Percentiles rank a stretch among this genome's conserved stretches.
These are phyloP conservation scores for Amylocystis lapponica DNA, from an alignment of 768 basidiomycete species.

Conservation along the genomic window DNA sequence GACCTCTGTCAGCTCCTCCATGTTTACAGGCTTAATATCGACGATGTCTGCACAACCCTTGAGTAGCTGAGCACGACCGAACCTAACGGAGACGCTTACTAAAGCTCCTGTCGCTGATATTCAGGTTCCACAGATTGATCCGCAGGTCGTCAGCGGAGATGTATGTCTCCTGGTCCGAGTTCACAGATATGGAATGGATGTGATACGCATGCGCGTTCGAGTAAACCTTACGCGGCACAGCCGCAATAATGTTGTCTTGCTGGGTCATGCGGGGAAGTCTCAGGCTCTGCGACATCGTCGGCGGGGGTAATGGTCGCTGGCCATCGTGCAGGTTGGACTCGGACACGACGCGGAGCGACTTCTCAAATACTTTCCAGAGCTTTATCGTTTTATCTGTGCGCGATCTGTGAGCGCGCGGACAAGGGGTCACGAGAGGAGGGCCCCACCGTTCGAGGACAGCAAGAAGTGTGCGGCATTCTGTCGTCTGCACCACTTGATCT, in stretches of 20 bases:
- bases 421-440: constrained; percentile 1
- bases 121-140: constrained; percentile 97
- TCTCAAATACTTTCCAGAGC: constrained; percentile 99
- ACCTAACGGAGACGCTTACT: constrained; percentile 52
- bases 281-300: constrained; percentile 52
- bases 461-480: constrained; percentile 98
- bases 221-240: constrained; percentile 97
- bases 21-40: constrained; percentile 99
- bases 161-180: constrained; percentile 99
- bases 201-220: constrained; percentile 99
- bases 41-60: constrained; percentile 72
- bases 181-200: constrained; percentile 99
- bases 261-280: constrained; percentile 86
- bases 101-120: constrained; percentile 98
- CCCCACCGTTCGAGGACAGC: constrained; percentile 90
- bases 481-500: constrained; percentile 99
- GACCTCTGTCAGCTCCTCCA: constrained; percentile 99
- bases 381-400: constrained; percentile 96
- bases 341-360: constrained; percentile 89
- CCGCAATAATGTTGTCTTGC: constrained; percentile 98
- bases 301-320: constrained; percentile 62
- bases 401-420: background rate
- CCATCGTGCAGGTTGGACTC: constrained; percentile 93
- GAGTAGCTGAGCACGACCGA: background rate
- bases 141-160: constrained; percentile 98